These are phyloP conservation scores for Cystofilobasidium ferigula DNA, from an alignment of 768 basidiomycete species.

Conservation along the genomic window DNA sequence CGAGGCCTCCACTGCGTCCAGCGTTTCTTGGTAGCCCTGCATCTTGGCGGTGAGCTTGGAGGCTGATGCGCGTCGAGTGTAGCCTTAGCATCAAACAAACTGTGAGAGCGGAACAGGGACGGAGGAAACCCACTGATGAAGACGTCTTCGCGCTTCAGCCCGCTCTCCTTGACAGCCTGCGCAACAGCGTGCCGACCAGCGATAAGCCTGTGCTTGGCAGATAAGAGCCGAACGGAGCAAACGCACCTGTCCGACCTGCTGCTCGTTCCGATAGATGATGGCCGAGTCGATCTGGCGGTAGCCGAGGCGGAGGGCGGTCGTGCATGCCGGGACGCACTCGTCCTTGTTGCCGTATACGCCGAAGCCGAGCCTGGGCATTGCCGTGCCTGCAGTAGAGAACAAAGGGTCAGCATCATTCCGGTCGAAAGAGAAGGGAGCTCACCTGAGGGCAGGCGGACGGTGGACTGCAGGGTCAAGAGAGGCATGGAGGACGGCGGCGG, in stretches of 20 bases:
- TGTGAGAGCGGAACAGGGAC: neutral
- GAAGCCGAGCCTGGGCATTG: slow-evolving; percentile 20
- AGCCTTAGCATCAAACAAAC: neutral
- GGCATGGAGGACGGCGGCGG: neutral
- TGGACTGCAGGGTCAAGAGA: slow-evolving; percentile 5
- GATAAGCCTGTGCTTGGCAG: neutral
- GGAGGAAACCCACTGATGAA: slow-evolving; percentile 25
- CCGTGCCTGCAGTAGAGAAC: slow-evolving; percentile 16
- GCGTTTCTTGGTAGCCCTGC: slow-evolving; percentile 22
- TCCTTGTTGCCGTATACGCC: slow-evolving; percentile 20
- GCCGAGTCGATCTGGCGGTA: slow-evolving; percentile 20
- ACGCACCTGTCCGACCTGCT: slow-evolving; percentile 1
- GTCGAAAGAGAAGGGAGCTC: neutral
- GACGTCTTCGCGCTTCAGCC: slow-evolving; percentile 18
- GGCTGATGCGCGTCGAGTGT: neutral
- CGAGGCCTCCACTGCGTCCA: slow-evolving; percentile 10
- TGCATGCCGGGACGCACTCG: slow-evolving; percentile 17
- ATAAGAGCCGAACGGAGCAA: too few relatives aligned
- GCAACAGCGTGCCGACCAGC: neutral
- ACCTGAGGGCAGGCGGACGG: slow-evolving; percentile 12
- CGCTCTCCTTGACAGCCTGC: neutral
- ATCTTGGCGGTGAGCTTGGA: slow-evolving; percentile 17
- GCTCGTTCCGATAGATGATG: slow-evolving; percentile 20
- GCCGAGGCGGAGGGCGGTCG: slow-evolving; percentile 5
- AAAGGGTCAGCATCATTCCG: slow-evolving; percentile 4